These are phyloP conservation scores for Acanthamoeba triangularis DNA, from an alignment of 208 protist genomes.

Conservation along the genomic window DNA sequence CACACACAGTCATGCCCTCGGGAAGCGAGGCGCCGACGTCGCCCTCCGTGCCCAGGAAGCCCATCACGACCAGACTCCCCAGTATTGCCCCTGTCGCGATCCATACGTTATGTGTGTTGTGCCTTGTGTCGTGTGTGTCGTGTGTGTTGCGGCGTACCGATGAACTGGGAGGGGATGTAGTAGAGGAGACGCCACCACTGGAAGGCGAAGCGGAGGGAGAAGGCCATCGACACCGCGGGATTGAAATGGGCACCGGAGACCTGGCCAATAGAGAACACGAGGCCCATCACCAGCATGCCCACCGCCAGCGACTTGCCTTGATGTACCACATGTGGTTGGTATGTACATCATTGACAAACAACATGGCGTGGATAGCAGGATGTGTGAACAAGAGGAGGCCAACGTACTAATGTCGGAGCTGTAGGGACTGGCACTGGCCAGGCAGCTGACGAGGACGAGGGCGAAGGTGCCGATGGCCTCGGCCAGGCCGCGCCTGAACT, in stretches of 20 bases:
- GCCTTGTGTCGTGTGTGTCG: neutral
- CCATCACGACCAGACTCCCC: neutral
- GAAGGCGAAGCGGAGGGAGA: constrained; percentile 41
- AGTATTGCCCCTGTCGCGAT: neutral
- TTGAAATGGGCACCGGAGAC: neutral
- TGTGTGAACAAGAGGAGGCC: neutral
- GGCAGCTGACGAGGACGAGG: neutral
- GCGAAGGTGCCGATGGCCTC: constrained; percentile 28
- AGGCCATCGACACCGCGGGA: neutral
- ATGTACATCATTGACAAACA: neutral
- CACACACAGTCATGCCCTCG: neutral
- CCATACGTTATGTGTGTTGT: neutral
- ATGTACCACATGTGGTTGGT: neutral
- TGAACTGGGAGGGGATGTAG: constrained; percentile 23
- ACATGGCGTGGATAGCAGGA: neutral
- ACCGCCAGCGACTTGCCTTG: neutral
- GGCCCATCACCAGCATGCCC: neutral
- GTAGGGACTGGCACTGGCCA: constrained; percentile 4
- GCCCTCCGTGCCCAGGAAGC: neutral
- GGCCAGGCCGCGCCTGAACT: neutral
- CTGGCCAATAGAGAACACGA: neutral
- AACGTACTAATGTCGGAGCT: neutral
- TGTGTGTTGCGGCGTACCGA: neutral
- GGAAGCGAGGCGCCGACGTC: neutral
- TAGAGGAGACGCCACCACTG: constrained; percentile 10